Percentiles rank a stretch among this genome's conserved stretches.
Conservation (phyloP, 352 stramenopile genomes). For the Bremia lactucae region DNA sequence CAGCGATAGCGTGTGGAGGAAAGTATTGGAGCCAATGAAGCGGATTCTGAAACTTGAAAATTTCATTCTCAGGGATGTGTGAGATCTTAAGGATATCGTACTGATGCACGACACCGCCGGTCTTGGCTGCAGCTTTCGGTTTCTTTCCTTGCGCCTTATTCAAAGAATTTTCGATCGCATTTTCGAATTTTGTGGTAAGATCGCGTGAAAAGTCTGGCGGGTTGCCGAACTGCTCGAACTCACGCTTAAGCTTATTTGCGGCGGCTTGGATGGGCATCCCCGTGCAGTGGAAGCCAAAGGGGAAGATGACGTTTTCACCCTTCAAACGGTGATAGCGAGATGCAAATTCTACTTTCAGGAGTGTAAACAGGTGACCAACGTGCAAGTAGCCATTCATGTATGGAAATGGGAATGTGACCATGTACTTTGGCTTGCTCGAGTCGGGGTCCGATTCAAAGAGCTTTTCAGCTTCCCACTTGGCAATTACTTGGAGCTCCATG, state of each 20-base stretch:
- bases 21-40: slow-evolving; percentile 99
- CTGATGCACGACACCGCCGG: slow-evolving; percentile 93
- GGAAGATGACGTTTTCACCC: slow-evolving; percentile 98
- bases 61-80: slow-evolving; percentile 87
- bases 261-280: slow-evolving; percentile 99
- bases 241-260: slow-evolving; percentile 98
- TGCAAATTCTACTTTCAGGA: slow-evolving; percentile 96
- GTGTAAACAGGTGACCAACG: slow-evolving; percentile 95
- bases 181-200: slow-evolving; percentile 5
- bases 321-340: slow-evolving; percentile 91
- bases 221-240: slow-evolving; percentile 91
- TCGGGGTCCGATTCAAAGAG: slow-evolving; percentile 86
- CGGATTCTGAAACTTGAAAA: slow-evolving; percentile 95
- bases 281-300: slow-evolving; percentile 99
- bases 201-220: slow-evolving; percentile 85
- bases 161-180: slow-evolving; percentile 46
- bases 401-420: slow-evolving; percentile 99
- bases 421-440: slow-evolving; percentile 89
- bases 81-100: slow-evolving; percentile 98
- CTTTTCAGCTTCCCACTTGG: slow-evolving; percentile 82
- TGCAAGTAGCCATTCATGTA: slow-evolving; percentile 99
- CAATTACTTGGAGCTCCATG: slow-evolving; percentile 88
- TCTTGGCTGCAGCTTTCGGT: slow-evolving; percentile 97
- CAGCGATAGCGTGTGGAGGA: slow-evolving; percentile 91
- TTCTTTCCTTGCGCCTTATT: slow-evolving; percentile 93